Evolutionary conservation across 495 filamentous ascomycete genomes (phyloP).

Genomic region (Aspergillus panamensis): DNA sequence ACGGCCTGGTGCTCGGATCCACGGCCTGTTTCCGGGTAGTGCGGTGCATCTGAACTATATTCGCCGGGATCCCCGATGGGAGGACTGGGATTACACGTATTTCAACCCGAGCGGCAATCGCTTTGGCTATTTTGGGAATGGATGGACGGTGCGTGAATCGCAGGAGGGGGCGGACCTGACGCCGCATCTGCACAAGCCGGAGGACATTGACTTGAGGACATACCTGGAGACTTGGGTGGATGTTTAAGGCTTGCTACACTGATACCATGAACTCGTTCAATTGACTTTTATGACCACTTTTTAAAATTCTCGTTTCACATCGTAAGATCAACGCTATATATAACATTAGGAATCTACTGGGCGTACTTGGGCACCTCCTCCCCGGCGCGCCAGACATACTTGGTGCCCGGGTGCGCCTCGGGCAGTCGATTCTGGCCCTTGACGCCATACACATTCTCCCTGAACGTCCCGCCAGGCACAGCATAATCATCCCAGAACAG

Average conservation of each 20-base stretch:
- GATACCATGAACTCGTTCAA: slow-evolving; percentile 28
- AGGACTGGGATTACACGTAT: slow-evolving; percentile 68
- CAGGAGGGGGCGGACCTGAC: slow-evolving; percentile 39
- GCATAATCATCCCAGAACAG: no score
- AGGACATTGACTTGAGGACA: slow-evolving; percentile 43
- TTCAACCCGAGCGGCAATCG: slow-evolving; percentile 45
- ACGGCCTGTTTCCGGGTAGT: slow-evolving; percentile 65
- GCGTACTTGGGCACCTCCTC: no score
- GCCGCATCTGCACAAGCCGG: slow-evolving; percentile 46
- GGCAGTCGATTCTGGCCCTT: no score
- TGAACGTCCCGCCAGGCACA: no score
- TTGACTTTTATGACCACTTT: no score
- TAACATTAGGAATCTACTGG: no score
- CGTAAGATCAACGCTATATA: no score
- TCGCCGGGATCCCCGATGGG: slow-evolving; percentile 61
- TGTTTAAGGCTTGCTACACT: slow-evolving; percentile 44
- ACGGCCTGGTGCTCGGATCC: slow-evolving; percentile 50
- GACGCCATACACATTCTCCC: no score
- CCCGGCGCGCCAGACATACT: no score
- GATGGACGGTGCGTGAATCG: slow-evolving; percentile 46
- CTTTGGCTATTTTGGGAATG: slow-evolving; percentile 59
- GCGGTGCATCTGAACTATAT: slow-evolving; percentile 55
- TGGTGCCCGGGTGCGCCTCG: no score
- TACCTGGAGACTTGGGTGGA: slow-evolving; percentile 54
- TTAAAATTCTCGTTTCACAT: no score